Evolutionary conservation across 164 flowering plant species (phyloP).

Genomic region (Vitis rupestris): DNA sequence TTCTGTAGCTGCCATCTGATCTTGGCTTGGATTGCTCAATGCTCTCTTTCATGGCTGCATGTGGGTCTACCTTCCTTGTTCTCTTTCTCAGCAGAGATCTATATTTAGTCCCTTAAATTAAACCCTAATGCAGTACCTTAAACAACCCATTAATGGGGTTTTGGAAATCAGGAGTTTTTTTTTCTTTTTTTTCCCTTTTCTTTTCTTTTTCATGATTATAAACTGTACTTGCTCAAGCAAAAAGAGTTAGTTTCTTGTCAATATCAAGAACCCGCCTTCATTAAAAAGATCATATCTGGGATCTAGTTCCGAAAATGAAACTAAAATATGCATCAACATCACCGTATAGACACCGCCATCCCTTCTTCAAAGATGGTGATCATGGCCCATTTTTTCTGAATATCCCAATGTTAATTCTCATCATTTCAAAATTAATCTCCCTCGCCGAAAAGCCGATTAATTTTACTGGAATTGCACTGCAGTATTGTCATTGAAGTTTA

Average conservation of each 20-base stretch:
- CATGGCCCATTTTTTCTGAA: not conserved
- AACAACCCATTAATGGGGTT: no score
- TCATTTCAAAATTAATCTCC: no score
- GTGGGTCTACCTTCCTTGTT: constrained; percentile 3
- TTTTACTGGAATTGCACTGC: not conserved
- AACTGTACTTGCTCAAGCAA: constrained; percentile 7
- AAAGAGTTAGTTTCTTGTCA: constrained; percentile 34
- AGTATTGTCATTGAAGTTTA: constrained; percentile 1
- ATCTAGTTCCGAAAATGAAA: constrained; percentile 13
- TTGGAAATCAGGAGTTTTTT: no score
- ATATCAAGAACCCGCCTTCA: constrained; percentile 25
- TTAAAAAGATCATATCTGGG: constrained; percentile 20
- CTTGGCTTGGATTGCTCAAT: not conserved
- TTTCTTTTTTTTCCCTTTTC: no score
- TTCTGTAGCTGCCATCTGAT: constrained; percentile 11
- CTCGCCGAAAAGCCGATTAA: no score
- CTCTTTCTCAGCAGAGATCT: not conserved
- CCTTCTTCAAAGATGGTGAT: not conserved
- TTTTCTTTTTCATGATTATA: not conserved
- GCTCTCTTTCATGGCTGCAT: not conserved
- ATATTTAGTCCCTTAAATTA: no score
- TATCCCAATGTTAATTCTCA: not conserved
- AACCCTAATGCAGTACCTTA: no score
- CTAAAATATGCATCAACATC: constrained; percentile 8
- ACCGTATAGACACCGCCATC: constrained; percentile 27